phyloP scores from a whole-genome alignment of 2,329 filamentous ascomycete genomes.

The Apiospora aurea region DNA sequence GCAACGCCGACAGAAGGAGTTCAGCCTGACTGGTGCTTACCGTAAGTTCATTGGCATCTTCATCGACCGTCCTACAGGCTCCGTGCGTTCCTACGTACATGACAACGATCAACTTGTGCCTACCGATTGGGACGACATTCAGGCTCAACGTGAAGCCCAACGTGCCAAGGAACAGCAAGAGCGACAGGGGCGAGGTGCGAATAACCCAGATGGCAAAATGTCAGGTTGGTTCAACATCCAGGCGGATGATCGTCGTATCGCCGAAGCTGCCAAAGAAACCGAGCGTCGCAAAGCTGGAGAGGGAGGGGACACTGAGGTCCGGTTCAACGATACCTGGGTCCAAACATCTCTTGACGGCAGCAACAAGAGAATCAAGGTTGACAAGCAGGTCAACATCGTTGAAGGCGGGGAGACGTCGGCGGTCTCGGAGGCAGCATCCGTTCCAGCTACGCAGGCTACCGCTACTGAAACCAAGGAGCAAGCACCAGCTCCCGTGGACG shows the following conservation, averaged over 20 bases:
- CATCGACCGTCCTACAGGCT: constrained; percentile 67
- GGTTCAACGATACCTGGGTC: constrained; percentile 49
- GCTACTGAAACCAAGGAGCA: not conserved
- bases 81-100: constrained; percentile 73
- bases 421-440: not conserved
- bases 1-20: constrained; percentile 84
- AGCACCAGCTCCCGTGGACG: not conserved
- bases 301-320: constrained; percentile 32
- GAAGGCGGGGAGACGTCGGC: not conserved
- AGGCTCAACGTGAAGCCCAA: constrained; percentile 36
- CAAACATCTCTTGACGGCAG: constrained; percentile 47
- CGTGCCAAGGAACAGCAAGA: constrained; percentile 36
- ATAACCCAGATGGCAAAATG: constrained; percentile 34
- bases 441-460: not conserved
- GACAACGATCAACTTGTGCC: constrained; percentile 85
- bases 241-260: constrained; percentile 35
- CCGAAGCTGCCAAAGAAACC: constrained; percentile 34
- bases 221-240: constrained; percentile 37
- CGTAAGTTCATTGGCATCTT: constrained; percentile 82
- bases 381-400: constrained; percentile 1
- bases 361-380: constrained; percentile 51
- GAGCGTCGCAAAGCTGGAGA: constrained; percentile 40
- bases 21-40: constrained; percentile 88
- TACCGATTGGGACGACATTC: constrained; percentile 80
- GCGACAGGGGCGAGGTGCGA: constrained; percentile 30